Evolutionary conservation across 2,329 filamentous ascomycete species (phyloP).

Genomic region (Metarhizium brunneum): DNA sequence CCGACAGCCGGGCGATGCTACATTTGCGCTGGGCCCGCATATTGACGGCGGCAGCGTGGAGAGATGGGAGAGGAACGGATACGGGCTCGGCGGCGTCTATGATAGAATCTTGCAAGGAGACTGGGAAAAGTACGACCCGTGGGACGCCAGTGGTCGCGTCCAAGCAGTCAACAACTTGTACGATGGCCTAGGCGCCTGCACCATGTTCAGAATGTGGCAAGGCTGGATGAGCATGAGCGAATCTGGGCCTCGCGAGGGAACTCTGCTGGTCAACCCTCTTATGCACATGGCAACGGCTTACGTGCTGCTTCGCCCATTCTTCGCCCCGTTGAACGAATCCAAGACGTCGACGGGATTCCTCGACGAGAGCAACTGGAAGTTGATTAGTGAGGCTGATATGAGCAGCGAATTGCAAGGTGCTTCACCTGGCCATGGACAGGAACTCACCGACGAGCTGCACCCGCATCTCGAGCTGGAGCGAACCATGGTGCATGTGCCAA

Average conservation of each 20-base stretch:
- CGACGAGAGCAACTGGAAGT: slow-evolving; percentile 48
- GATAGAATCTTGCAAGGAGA: slow-evolving; percentile 60
- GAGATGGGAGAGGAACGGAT: slow-evolving; percentile 63
- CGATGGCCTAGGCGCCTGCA: slow-evolving; percentile 71
- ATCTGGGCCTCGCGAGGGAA: slow-evolving; percentile 67
- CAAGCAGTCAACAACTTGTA: slow-evolving; percentile 66
- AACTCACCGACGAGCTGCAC: slow-evolving; percentile 58
- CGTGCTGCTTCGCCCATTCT: slow-evolving; percentile 75
- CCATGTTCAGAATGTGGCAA: slow-evolving; percentile 81
- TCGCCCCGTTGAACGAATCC: slow-evolving; percentile 39
- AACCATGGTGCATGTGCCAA: slow-evolving; percentile 62
- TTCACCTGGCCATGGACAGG: slow-evolving; percentile 57
- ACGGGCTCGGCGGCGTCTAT: slow-evolving; percentile 61
- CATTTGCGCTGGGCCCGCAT: slow-evolving; percentile 65
- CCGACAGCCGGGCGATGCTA: slow-evolving; percentile 58
- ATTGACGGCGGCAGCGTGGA: slow-evolving; percentile 67
- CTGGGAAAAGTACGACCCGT: slow-evolving; percentile 79
- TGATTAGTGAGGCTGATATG: slow-evolving; percentile 37
- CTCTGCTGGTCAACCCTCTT: slow-evolving; percentile 72
- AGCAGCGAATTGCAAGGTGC: slow-evolving; percentile 62
- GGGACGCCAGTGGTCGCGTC: slow-evolving; percentile 64
- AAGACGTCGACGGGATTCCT: slow-evolving; percentile 27
- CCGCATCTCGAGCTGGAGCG: slow-evolving; percentile 59
- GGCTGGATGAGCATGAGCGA: slow-evolving; percentile 77
- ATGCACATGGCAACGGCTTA: slow-evolving; percentile 70